These are phyloP conservation scores for Dionaea muscipula DNA, from an alignment of 179 eudicot species.

Conservation along the genomic window DNA sequence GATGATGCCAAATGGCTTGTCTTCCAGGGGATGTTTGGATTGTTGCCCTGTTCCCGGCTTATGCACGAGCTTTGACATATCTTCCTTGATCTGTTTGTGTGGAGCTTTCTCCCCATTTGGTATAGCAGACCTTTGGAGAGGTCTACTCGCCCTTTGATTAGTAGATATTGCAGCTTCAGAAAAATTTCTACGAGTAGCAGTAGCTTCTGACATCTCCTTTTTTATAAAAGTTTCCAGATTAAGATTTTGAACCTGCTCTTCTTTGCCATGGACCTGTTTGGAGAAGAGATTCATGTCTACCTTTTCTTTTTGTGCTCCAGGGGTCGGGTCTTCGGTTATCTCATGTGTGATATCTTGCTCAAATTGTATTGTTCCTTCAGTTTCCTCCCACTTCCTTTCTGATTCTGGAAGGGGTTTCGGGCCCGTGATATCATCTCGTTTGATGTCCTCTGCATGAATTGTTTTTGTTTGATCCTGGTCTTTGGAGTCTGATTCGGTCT, in stretches of 20 bases:
- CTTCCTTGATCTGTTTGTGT: constrained; percentile 32
- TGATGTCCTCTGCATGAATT: not conserved
- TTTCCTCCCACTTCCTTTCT: constrained; percentile 14
- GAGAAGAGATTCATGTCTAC: constrained; percentile 4
- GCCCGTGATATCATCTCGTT: not conserved
- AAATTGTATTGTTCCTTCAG: constrained; percentile 10
- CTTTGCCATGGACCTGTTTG: not conserved
- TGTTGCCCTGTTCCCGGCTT: constrained; percentile 19
- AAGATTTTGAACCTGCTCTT: constrained; percentile 7
- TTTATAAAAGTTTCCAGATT: constrained; percentile 13
- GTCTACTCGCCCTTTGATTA: constrained; percentile 14
- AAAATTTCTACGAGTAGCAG: constrained; percentile 9
- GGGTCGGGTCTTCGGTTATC: not conserved
- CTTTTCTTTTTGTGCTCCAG: constrained; percentile 17
- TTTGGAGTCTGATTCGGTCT: constrained; percentile 1
- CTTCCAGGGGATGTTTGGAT: constrained; percentile 15
- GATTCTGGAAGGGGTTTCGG: constrained; percentile 8
- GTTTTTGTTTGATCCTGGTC: constrained; percentile 5
- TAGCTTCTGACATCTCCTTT: constrained; percentile 20
- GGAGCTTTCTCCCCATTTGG: constrained; percentile 17
- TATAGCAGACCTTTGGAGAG: constrained; percentile 18
- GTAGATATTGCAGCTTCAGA: constrained; percentile 15
- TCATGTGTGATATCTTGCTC: constrained; percentile 9
- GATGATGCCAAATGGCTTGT: constrained; percentile 30
- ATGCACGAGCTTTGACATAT: constrained; percentile 28